Evolutionary conservation across 2,329 filamentous ascomycete species (phyloP).

Genomic region (Diaporthe aspalathi): DNA sequence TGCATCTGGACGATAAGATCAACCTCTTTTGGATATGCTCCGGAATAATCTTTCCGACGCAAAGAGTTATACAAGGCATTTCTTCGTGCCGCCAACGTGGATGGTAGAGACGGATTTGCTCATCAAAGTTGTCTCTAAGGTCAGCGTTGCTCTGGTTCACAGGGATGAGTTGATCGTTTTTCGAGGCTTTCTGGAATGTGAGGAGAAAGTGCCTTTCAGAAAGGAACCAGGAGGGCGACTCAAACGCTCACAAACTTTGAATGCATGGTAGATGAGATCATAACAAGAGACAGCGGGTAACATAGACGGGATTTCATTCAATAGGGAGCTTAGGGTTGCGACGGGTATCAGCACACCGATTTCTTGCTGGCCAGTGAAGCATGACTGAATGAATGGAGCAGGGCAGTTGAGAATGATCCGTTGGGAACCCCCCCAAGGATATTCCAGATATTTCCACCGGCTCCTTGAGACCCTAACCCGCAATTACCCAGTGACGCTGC

Average conservation of each 20-base stretch:
- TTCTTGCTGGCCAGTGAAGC: too few relatives aligned
- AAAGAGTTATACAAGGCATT: neutral
- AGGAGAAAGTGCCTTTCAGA: conserved; percentile 4
- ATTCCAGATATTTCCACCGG: too few relatives aligned
- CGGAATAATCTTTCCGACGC: neutral
- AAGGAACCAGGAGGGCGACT: neutral
- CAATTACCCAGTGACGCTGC: too few relatives aligned
- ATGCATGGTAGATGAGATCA: neutral
- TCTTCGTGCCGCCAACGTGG: neutral
- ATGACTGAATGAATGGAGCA: too few relatives aligned
- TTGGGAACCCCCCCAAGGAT: too few relatives aligned
- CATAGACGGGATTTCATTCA: neutral
- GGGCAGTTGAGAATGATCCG: too few relatives aligned
- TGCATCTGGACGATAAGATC: too few relatives aligned
- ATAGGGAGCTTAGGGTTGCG: too few relatives aligned
- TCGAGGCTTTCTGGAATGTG: neutral
- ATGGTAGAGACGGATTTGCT: neutral
- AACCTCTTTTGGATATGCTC: too few relatives aligned
- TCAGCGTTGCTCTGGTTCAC: neutral
- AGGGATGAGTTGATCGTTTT: neutral
- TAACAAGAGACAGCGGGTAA: neutral
- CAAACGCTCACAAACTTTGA: neutral
- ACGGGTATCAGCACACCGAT: too few relatives aligned
- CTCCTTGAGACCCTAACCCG: conserved; percentile 5
- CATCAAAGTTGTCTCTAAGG: too few relatives aligned